Conservation (phyloP, 2,329 filamentous ascomycete genomes). For the Botrytis paeoniae region DNA sequence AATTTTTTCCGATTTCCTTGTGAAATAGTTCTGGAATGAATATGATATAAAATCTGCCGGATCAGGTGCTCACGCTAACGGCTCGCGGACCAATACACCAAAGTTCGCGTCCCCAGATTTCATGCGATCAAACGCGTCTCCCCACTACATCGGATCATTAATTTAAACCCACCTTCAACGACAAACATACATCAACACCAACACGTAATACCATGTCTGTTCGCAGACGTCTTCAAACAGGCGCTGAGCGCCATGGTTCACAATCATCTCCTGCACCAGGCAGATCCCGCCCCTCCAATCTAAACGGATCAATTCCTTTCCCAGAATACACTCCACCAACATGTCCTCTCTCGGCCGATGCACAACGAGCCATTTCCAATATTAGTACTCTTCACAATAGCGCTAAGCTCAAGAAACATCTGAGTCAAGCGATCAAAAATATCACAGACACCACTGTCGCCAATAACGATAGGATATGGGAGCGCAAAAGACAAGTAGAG, state of each 20-base stretch:
- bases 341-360: conserved; percentile 48
- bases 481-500: conserved; percentile 29
- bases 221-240: conserved; percentile 27
- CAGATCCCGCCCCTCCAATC: conserved; percentile 21
- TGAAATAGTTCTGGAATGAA: not conserved
- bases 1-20: not conserved
- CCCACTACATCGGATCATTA: not conserved
- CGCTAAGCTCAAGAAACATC: conserved; percentile 46
- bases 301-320: conserved; percentile 35
- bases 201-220: conserved; percentile 25
- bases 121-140: conserved; percentile 6
- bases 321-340: conserved; percentile 52
- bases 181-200: not conserved
- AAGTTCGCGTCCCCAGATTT: conserved; percentile 11
- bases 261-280: conserved; percentile 27
- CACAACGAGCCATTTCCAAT: conserved; percentile 45
- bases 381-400: conserved; percentile 45
- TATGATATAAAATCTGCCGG: not conserved
- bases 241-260: conserved; percentile 20
- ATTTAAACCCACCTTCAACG: not conserved
- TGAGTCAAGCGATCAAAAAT: conserved; percentile 45
- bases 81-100: not conserved
- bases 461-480: conserved; percentile 52
- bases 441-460: conserved; percentile 49
- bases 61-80: not conserved